Evolutionary conservation across 75 land plant genomes (phyloP), one percentile per base, ranked within the genome.

Genomic region (Isoetes taiwanensis): DNA sequence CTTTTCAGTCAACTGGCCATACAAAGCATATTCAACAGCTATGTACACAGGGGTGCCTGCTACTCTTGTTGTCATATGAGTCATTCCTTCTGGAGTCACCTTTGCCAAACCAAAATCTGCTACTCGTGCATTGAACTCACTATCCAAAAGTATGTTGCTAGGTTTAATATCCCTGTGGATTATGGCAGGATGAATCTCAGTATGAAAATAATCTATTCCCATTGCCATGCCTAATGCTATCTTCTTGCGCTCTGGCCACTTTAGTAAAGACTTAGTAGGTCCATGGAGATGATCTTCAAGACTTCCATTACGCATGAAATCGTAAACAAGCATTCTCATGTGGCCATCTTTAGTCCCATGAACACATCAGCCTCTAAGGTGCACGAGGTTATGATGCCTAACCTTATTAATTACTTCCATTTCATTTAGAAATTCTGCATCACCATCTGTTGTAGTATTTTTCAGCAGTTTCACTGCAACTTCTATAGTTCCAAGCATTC

Each of bases 1-100:
- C n/a, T n/a, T n/a, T n/a, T n/a, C n/a, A n/a, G n/a, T n/a, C n/a
- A n/a, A n/a, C n/a, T n/a, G n/a, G n/a, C n/a, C n/a, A n/a, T n/a
- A n/a, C n/a, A n/a, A n/a, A n/a, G n/a, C n/a, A n/a, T n/a, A n/a
- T n/a, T n/a, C n/a, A n/a, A n/a, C n/a, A n/a, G n/a, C n/a, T n/a
- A n/a, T n/a, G n/a, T n/a, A n/a, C 1, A 83, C 84, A 43, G 74
- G 82, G 1, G 90, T 85, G 1, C 90, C 90, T 11, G 91, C 91
- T 16, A 81, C 83, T 33, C 80, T 58, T 1, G 91, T 81, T 3
- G 86, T 81, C 14, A 82, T 69, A 55, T 86, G 80, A 28, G 80
- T 74, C 48, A 73, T 76, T 31, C 76, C 86, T 68, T 81, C 91
- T 10, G 61, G 67, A 60, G 69, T 74, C 56, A 75, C 71, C 52